phyloP scores from a whole-genome alignment of 2,329 filamentous ascomycete genomes.

The Annulohypoxylon truncatum region DNA sequence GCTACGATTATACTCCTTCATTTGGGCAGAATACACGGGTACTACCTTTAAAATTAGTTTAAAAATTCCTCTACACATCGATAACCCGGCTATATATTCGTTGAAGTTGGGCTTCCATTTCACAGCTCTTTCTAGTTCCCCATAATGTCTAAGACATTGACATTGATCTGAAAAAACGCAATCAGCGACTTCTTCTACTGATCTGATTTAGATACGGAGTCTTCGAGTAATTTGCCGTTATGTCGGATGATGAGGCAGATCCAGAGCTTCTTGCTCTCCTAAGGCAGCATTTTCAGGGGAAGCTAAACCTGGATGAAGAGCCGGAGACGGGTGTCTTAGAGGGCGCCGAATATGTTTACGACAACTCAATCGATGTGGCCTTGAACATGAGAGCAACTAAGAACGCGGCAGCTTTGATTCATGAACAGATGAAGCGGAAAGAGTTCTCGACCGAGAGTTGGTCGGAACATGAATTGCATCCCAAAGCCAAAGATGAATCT shows the following conservation, averaged over 20 bases:
- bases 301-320: constrained; percentile 64
- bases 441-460: constrained; percentile 86
- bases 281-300: constrained; percentile 78
- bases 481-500: constrained; percentile 80
- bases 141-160: constrained; percentile 21
- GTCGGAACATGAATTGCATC: constrained; percentile 90
- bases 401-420: constrained; percentile 82
- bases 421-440: constrained; percentile 83
- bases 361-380: constrained; percentile 93
- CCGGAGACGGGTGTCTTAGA: constrained; percentile 86
- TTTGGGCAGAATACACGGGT: not conserved
- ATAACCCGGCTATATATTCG: not conserved
- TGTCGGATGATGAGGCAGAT: constrained; percentile 94
- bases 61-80: not conserved
- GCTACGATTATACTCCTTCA: not conserved
- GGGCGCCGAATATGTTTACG: constrained; percentile 85
- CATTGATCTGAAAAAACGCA: constrained; percentile 8
- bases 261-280: constrained; percentile 88
- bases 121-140: constrained; percentile 10
- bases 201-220: constrained; percentile 3
- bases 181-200: not conserved
- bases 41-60: not conserved
- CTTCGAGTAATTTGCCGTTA: constrained; percentile 53
- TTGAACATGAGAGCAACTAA: constrained; percentile 86
- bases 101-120: constrained; percentile 32